phyloP scores from a whole-genome alignment of 108 stramenopile genomes.

The Phaeodactylum tricornutum region DNA sequence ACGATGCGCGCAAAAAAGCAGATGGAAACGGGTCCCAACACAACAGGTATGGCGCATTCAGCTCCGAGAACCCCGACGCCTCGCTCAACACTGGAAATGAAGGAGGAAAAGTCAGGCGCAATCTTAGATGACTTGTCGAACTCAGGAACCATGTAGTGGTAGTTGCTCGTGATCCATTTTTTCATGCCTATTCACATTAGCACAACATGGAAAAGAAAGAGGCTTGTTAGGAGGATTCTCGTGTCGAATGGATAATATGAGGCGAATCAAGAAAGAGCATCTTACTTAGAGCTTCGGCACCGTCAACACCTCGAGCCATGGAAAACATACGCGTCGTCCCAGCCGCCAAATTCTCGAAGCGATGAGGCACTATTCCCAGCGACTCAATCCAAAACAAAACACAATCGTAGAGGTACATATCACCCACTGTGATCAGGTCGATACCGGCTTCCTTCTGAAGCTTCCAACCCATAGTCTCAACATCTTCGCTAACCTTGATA shows the following conservation, averaged over 20 bases:
- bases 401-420: constrained; percentile 42
- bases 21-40: constrained; percentile 51
- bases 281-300: constrained; percentile 38
- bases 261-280: neutral
- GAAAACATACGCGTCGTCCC: constrained; percentile 38
- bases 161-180: constrained; percentile 62
- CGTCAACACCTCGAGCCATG: constrained; percentile 47
- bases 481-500: constrained; percentile 10
- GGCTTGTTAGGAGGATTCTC: neutral
- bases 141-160: constrained; percentile 71
- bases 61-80: constrained; percentile 28
- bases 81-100: constrained; percentile 19
- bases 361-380: constrained; percentile 21
- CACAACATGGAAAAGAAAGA: no score
- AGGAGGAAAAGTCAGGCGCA: constrained; percentile 14
- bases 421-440: constrained; percentile 35
- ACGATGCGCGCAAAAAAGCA: no score
- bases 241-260: neutral
- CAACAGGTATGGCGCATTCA: constrained; percentile 25
- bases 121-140: constrained; percentile 15
- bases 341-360: constrained; percentile 17
- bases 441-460: constrained; percentile 40
- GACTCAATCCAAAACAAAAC: constrained; percentile 26
- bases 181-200: constrained; percentile 56
- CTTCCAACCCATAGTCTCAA: constrained; percentile 37